A percentile compares a stretch with the other conserved stretches of the same genome.
Conservation (phyloP, 345 rosid species). For the Chamaenerion angustifolium region DNA sequence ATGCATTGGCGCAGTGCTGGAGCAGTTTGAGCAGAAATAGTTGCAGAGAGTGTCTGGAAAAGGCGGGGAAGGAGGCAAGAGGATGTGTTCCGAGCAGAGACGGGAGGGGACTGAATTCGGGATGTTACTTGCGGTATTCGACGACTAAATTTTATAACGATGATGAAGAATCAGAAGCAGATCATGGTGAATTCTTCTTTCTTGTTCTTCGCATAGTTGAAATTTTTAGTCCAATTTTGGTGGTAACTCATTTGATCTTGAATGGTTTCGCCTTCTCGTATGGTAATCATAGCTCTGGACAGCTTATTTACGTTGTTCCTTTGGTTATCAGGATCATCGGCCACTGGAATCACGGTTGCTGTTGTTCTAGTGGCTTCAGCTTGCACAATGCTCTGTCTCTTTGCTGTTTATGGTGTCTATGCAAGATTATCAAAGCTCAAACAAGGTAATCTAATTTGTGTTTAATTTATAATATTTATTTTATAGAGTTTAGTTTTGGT, state of each 20-base stretch:
- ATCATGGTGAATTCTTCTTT: slow-evolving; percentile 3
- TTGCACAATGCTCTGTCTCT: background rate
- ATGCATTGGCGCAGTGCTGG: slow-evolving; percentile 25
- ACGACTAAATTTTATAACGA: slow-evolving; percentile 6
- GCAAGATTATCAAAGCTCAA: slow-evolving; percentile 4
- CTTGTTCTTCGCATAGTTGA: background rate
- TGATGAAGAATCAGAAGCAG: slow-evolving; percentile 1
- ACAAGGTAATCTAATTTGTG: too few relatives aligned
- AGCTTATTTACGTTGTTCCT: background rate
- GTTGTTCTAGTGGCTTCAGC: slow-evolving; percentile 6
- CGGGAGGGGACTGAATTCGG: slow-evolving; percentile 19
- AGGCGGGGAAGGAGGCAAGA: slow-evolving; percentile 7
- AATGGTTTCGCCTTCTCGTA: too few relatives aligned
- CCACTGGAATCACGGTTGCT: slow-evolving; percentile 3
- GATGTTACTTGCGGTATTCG: slow-evolving; percentile 23
- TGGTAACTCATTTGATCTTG: too few relatives aligned
- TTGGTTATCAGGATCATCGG: background rate
- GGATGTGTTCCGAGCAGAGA: slow-evolving; percentile 14
- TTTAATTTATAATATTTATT: too few relatives aligned
- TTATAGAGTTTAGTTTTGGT: too few relatives aligned
- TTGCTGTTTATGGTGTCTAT: slow-evolving; percentile 6
- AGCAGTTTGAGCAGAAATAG: slow-evolving; percentile 9
- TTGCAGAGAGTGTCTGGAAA: slow-evolving; percentile 15
- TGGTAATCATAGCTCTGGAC: too few relatives aligned
- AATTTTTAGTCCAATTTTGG: too few relatives aligned